Base-by-base conservation (phyloP, 805 yeast species). In the Sporopachydermia quercuum region DNA sequence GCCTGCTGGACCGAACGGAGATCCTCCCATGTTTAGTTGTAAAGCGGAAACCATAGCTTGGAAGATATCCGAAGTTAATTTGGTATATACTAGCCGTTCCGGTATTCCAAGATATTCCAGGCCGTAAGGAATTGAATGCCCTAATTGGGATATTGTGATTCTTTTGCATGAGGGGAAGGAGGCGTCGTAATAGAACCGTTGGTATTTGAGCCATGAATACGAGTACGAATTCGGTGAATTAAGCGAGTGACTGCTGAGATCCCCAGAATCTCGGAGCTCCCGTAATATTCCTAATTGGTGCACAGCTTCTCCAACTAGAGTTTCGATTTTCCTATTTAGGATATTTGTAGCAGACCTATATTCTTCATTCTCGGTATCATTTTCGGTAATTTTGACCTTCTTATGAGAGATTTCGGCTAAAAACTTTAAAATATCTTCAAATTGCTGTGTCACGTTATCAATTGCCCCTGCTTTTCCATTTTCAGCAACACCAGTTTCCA, bases 1-100 rank as follows among this genome's bases (percentile, higher is more conserved):
- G 35, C 97, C 97, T 2, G 97, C 96, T 1, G 97, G 96, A 0
- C 97, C 97, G 56, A 80, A 76, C 1, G 94, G 79, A 1, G 94
- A 79, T 0, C 94, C 94, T n/a, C 97, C 97, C 5, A 75, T 61
- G 27, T 68, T 70, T 47, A 77, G 84, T 23, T 72, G 68, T 14
- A 86, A 54, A 0, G 96, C 87, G 43, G 78, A 80, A 0, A 81
- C 64, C 75, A 87, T 71, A 0, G 86, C 62, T 5, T 78, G 53
- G 52, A 70, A 84, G 42, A 84, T 72, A 4, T 67, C 62, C 37
- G 73, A 72, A 4, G 82, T 65, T 15, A 84, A 61, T 1, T 89
- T 84, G 0, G 96, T 89, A 40, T 72, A 68, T 0, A 89, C 93
- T 16, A 87, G 60, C 40, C 76, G 68, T 15, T 78, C 82, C 2